These are phyloP conservation scores for Lasiosphaeria ovina DNA, from an alignment of 495 filamentous ascomycete species.

Conservation along the genomic window DNA sequence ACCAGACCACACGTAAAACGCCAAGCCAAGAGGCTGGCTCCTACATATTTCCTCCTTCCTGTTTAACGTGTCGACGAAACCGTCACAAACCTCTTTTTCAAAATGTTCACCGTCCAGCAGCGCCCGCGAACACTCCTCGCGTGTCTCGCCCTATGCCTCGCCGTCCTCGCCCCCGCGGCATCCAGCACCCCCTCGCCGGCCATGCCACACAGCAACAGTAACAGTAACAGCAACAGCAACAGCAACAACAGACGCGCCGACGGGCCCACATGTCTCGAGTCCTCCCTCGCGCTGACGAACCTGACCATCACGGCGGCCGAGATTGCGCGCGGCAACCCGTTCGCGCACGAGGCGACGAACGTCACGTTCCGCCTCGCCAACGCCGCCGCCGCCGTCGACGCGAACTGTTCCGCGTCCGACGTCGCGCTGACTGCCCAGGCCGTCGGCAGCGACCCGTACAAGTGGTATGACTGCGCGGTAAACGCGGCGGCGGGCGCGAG, in stretches of 20 bases:
- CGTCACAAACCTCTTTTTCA: neutral
- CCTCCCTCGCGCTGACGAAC: constrained; percentile 9
- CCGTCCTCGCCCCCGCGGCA: too few species aligned
- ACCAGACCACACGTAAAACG: too few species aligned
- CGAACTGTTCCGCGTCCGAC: constrained; percentile 4
- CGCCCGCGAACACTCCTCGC: too few species aligned
- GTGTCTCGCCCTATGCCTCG: too few species aligned
- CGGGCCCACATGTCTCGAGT: neutral
- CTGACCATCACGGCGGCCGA: constrained; percentile 7
- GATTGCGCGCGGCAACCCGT: constrained; percentile 9
- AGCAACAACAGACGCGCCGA: neutral
- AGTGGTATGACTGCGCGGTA: constrained; percentile 13
- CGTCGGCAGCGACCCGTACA: constrained; percentile 13
- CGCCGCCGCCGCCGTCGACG: neutral
- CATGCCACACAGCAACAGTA: too few species aligned
- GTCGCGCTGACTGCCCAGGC: constrained; percentile 13
- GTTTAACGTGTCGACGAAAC: neutral
- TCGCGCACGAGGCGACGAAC: constrained; percentile 7
- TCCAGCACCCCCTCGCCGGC: too few species aligned
- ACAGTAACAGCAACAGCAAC: too few species aligned
- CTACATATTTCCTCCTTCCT: too few species aligned
- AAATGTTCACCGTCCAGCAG: too few species aligned
- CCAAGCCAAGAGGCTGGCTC: too few species aligned
- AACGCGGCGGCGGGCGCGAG: neutral
- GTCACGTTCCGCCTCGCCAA: constrained; percentile 9